Percentiles rank a stretch among this genome's conserved stretches.
These are phyloP conservation scores for Termitomyces sp. DNA, from an alignment of 768 basidiomycete genomes.

Conservation along the genomic window DNA sequence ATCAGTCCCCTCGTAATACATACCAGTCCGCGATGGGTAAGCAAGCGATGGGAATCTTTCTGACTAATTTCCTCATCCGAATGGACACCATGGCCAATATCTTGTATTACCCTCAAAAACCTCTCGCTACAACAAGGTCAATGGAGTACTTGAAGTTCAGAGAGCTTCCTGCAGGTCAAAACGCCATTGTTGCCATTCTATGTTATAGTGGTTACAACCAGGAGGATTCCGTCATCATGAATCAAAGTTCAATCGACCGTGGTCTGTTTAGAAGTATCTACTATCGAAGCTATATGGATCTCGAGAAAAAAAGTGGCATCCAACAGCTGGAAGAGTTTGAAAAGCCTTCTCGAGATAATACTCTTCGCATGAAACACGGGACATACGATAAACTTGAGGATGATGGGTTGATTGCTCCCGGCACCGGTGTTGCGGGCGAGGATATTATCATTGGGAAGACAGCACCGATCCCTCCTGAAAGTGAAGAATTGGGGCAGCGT, in stretches of 20 bases:
- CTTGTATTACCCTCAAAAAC: slow-evolving; percentile 98
- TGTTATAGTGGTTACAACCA: slow-evolving; percentile 99
- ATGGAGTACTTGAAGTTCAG: slow-evolving; percentile 99
- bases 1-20: slow-evolving; percentile 96
- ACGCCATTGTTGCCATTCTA: slow-evolving; percentile 95
- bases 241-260: slow-evolving; percentile 96
- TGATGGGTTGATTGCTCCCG: slow-evolving; percentile 93
- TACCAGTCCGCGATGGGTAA: slow-evolving; percentile 99
- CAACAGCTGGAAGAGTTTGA: slow-evolving; percentile 94
- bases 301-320: slow-evolving; percentile 94
- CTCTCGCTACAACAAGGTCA: slow-evolving; percentile 95
- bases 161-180: slow-evolving; percentile 98
- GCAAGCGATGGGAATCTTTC: slow-evolving; percentile 99
- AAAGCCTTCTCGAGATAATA: slow-evolving; percentile 89
- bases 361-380: slow-evolving; percentile 94
- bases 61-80: slow-evolving; percentile 96
- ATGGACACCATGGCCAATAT: slow-evolving; percentile 99
- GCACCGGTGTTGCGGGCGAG: slow-evolving; percentile 91
- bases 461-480: slow-evolving; percentile 92
- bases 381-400: slow-evolving; percentile 98
- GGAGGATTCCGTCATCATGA: slow-evolving; percentile 99
- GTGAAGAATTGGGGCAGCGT: slow-evolving; percentile 94
- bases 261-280: slow-evolving; percentile 98
- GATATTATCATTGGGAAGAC: slow-evolving; percentile 99
- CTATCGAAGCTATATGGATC: slow-evolving; percentile 97